Evolutionary conservation across 2,329 filamentous ascomycete species (phyloP), one percentile per base, ranked within the genome.

Genomic region (Nemania abortiva): DNA sequence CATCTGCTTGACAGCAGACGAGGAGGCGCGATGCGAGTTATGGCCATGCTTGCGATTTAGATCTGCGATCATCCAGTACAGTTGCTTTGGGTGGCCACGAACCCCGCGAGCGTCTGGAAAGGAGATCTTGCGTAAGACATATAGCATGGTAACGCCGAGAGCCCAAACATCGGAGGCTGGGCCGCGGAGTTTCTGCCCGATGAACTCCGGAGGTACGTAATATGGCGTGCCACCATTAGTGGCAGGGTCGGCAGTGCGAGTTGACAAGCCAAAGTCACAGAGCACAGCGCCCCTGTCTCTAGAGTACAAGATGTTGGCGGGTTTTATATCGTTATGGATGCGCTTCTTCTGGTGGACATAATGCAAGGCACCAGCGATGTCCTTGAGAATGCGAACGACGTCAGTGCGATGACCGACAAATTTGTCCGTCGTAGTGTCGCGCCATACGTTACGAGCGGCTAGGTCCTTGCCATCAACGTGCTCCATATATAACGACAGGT

Each of bases 251-350:
- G 76, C 79, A 22, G 81, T 82, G 34, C 78, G 79, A 2, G 86
- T 87, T 9, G 87, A 87, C 52, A 89, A 80, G 13, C 88, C 88
- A 77, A 89, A 88, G 76, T 89, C 88, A 77, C 88, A 89, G 34
- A 90, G 83, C 2, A 89, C 86, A 39, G 87, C 87, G 6, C 88
- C 88, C 11, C 87, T 83, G 47, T 88, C 86, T 31, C 82, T 82
- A 15, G 86, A 88, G 78, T 89, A 90, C 37, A 90, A 79, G 63
- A 89, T 89, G 70, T 89, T 90, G 71, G 84, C 86, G 1, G 88
- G 88, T 76, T 89, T 89, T 78, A 89, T 88, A 76, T 90, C 88
- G 77, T 89, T 90, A 78, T 90, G 88, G 13, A 88, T 85, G 24
- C 86, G 79, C 63, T 82, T 81, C 64, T 84, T 83, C 57, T 80